Base-by-base conservation (phyloP, 2,329 filamentous ascomycete genomes). In the Cryphonectria carpinicola region DNA sequence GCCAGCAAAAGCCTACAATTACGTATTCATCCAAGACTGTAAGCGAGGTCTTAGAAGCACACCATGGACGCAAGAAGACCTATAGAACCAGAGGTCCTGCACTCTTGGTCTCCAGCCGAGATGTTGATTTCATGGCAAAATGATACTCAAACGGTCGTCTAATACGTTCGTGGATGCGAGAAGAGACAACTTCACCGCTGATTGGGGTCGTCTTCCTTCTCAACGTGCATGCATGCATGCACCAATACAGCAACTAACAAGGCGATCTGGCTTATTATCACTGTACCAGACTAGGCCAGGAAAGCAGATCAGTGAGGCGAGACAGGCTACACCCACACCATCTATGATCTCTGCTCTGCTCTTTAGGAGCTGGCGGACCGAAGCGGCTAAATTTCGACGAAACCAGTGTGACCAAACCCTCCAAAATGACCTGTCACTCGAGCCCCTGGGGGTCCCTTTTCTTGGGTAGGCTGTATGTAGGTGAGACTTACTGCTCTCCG, bases 361-460 rank as follows among this genome's bases (percentile, higher is more conserved):
- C 25, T 39, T 19, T 5, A 39, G 58, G 58, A 61, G 58, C 58
- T 39, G 58, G n/a, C 58, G 58, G 58, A 61, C 58, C 58, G 58
- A 61, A 19, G 32, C 58, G 58, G 58, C 58, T 61, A 61, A 61
- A 61, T n/a, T 35, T 61, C 35, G 58, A 61, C 19, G 58, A 61
- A 35, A 61, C 22, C 58, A 39, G 58, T 61, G 58, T n/a, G 19
- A 61, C 58, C 32, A n/a, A 11, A 17, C 54, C 28, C 5, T 28
- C 32, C 1, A 61, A 61, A 11, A 61, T 61, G 58, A 37, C 32
- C 58, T 61, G 37, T 61, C 54, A 58, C 25, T 17, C 25, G 52
- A 6, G 5, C 3, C 46, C 46, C 46, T 10, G 28, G 28, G 10
- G 13, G 25, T 17, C 14, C 25, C 6, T 13, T 13, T 17, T 32